Base-by-base conservation (phyloP, 1,284 basidiomycete genomes). In the Leccinum angustisporum region DNA sequence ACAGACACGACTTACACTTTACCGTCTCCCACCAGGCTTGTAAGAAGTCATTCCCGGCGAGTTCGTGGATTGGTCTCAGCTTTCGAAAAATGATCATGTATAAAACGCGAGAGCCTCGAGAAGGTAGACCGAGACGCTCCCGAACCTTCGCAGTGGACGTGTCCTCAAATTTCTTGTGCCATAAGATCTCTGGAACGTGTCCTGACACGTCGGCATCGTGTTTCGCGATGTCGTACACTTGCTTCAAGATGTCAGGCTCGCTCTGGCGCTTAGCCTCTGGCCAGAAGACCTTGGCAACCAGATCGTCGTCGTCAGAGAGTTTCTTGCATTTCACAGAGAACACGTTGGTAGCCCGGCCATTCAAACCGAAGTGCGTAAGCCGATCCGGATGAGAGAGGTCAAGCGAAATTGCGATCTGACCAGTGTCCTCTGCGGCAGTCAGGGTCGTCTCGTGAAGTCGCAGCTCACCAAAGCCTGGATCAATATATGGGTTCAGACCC, bases 241-340 rank as follows among this genome's bases (percentile, higher is more conserved):
- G 58, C 8, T 58, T 14, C 43, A 75, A 50, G 4, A 72, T 61
- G 0, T 62, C 59, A 0, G 57, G 59, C 48, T 73, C 67, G 13
- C 55, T 64, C 4, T 4, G 13, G 14, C 64, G 62, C 1, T 51
- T 51, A 11, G 13, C 48, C 54, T 74, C 65, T 1, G 59, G 59
- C 67, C 67, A 69, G 36, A 34, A 68, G 0, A 68, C 18, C 57
- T 71, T 75, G 21, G 58, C 57, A 1, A 68, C 65, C 16, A 68
- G 33, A 9, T 59, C 54, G 0, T 18, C 14, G 8, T 43, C 43
- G 25, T 25, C 25, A 3, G 25, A 25, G 25, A 25, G 25, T 25
- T 25, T 25, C 58, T 3, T 27, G 14, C 46, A 30, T 30, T 8
- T 30, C 30, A 30, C 30, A 30, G 30, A 8, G 14, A 36, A 48